Percentiles rank a stretch among this genome's conserved stretches.
Conservation (phyloP, 1,284 basidiomycete genomes). For the Mrakiaceae sp. region DNA sequence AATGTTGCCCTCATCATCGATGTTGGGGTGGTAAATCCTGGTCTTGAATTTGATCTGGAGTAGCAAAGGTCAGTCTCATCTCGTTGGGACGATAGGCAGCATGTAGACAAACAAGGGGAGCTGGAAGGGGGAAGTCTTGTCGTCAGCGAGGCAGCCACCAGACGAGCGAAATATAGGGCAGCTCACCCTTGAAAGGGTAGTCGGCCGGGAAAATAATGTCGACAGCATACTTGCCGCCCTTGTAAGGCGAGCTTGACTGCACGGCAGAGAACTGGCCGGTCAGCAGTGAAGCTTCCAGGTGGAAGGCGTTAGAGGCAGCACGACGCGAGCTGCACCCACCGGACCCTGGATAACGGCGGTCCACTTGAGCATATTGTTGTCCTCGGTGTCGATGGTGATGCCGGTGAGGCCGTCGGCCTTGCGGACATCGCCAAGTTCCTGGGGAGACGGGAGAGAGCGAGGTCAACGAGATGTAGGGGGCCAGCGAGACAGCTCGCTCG, state of each 20-base stretch:
- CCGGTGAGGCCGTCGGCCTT: conserved; percentile 7
- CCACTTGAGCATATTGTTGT: conserved; percentile 14
- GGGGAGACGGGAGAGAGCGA: neutral
- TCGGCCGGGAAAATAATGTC: conserved; percentile 11
- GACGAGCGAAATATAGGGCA: neutral
- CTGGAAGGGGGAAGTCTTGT: neutral
- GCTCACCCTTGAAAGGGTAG: conserved; percentile 16
- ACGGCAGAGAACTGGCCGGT: neutral
- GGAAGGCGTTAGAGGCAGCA: neutral
- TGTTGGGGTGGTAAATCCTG: conserved; percentile 17
- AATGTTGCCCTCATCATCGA: conserved; percentile 18
- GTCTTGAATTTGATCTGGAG: conserved; percentile 16
- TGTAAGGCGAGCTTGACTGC: conserved; percentile 13
- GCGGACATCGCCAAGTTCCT: conserved; percentile 14
- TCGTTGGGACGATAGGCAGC: too few relatives aligned
- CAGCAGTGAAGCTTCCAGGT: neutral
- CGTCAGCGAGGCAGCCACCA: neutral
- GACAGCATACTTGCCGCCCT: conserved; percentile 14
- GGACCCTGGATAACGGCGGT: conserved; percentile 11
- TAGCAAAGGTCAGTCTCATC: neutral
- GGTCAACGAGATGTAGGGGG: neutral
- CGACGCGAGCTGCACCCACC: neutral
- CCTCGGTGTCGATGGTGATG: conserved; percentile 5
- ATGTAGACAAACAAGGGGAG: neutral
- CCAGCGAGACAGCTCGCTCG: neutral